Evolutionary conservation across 257 asterid species (phyloP), one percentile per base, ranked within the genome.

Genomic region (Capsicum chinense): DNA sequence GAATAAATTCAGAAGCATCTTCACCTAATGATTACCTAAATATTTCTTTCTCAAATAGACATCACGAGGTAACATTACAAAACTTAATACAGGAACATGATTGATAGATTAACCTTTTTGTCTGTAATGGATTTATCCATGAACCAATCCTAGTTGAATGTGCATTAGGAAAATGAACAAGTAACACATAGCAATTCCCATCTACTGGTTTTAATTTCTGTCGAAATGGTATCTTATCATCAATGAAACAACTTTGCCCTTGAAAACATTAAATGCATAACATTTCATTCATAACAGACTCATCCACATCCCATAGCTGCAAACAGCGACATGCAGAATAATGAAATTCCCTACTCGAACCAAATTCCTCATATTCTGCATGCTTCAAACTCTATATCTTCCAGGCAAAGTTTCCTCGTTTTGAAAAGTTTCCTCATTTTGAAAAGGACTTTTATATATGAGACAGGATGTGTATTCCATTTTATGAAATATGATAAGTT

Each of bases 41-140:
- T 78, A 78, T 54, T 78, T 78, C 64, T 54, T 78, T 54, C 64
- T 78, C 81, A 21, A 78, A 52, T 54, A 54, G 50, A 54, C 64
- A 4, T 14, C 81, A 21, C 8, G 50, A 56, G 48, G 44, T 15
- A 76, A 42, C 26, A 7, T 76, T 54, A 54, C 26, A 52, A 76
- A 39, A 54, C 64, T 50, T 74, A 78, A 78, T 56, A 26, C 47
- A 13, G 26, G 19, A 54, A 78, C 9, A 78, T 26, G n/a, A 14
- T 6, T 54, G 63, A 26, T 26, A 74, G 44, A 74, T 70, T 15
- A 1, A 42, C 21, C 42, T 74, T 50, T 50, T 21, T 74, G 47
- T 13, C 39, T 74, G 50, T 11, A 50, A 12, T 54, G 64, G 81
- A 78, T 64, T 78, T 5, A 54, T 14, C 81, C 63, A 78, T 54